Base-by-base conservation (phyloP, 2,329 filamentous ascomycete species). In the Beauveria rudraprayagi region DNA sequence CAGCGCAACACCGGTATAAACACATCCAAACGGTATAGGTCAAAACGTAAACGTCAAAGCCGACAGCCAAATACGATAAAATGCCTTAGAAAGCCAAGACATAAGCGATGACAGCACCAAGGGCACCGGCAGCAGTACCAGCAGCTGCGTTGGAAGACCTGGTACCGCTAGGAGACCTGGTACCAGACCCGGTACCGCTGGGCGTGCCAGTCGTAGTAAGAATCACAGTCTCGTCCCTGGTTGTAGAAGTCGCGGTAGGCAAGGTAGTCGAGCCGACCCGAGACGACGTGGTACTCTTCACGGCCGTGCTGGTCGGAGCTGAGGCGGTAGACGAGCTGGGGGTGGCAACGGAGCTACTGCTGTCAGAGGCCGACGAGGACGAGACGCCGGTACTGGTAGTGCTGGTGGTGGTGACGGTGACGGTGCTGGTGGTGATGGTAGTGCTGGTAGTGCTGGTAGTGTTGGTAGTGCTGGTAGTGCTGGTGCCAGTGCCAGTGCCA, bases 121-220 rank as follows among this genome's bases (percentile, higher is more conserved):
- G 56, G 16, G 56, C 56, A 51, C 56, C 56, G 11, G 30, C 56
- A 14, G 56, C 56, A 14, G 56, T 58, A 43, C 56, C 56, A 30
- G 56, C 46, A 19, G 56, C 56, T n/a, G 56, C 46, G 46, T 58
- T 58, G 34, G 56, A 34, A 34, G 30, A 34, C 30, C 10, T 34
- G 30, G 30, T 5, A 11, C 30, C 10, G 10, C 30, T 34, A 34
- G 30, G 10, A 34, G 30, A 14, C 11, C 4, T 14, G 10, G 5
- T 34, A 34, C 11, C 30, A 14, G 46, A 51, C 24, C 34, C 30
- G 34, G 56, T 51, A 14, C 34, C 6, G 17, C 46, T 58, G 16
- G 22, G n/a, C 17, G 24, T 51, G n/a, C 30, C 26, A 8, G 56
- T 58, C 16, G 46, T 30, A 37, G 46, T 58, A 17, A n/a, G 14